These are phyloP conservation scores for Isabelozyma gotoi DNA, from an alignment of 805 yeast genomes.

Conservation along the genomic window DNA sequence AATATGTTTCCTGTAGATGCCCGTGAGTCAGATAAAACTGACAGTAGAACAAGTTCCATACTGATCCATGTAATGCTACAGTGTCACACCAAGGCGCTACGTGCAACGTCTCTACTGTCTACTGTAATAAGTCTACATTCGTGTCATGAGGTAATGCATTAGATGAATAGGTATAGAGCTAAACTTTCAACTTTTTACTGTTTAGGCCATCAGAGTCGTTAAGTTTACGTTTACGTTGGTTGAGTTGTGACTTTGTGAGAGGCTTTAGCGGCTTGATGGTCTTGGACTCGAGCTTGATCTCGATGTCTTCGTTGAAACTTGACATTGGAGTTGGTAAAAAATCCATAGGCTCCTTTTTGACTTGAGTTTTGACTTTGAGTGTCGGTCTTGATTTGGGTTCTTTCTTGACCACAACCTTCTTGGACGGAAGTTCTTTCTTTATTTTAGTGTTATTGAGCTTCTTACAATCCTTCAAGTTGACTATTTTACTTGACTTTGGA, in stretches of 20 bases:
- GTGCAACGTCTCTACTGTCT: too few species aligned
- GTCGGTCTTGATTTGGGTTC: constrained; percentile 5
- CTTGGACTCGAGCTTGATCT: not conserved
- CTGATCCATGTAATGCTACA: too few species aligned
- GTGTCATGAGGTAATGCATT: too few species aligned
- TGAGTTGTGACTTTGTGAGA: constrained; percentile 9
- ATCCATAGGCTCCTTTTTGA: constrained; percentile 6
- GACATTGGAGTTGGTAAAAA: constrained; percentile 34
- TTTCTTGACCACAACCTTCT: constrained; percentile 3
- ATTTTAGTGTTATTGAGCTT: constrained; percentile 1
- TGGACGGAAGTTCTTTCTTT: constrained; percentile 4
- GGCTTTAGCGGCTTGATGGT: constrained; percentile 7
- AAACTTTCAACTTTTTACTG: not conserved
- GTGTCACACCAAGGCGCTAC: too few species aligned
- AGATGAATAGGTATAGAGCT: not conserved
- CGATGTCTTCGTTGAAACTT: constrained; percentile 24
- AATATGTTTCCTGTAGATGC: too few species aligned
- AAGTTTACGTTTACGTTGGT: constrained; percentile 1
- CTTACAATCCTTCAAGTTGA: not conserved
- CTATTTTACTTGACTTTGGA: constrained; percentile 3
- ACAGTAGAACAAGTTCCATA: too few species aligned
- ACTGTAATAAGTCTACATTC: too few species aligned
- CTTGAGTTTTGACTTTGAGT: constrained; percentile 7
- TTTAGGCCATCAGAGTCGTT: not conserved
- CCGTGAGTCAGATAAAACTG: too few species aligned